A percentile compares a stretch with the other conserved stretches of the same genome.
Evolutionary conservation across 495 filamentous ascomycete genomes (phyloP).

Genomic region (Aspergillus mulundensis): DNA sequence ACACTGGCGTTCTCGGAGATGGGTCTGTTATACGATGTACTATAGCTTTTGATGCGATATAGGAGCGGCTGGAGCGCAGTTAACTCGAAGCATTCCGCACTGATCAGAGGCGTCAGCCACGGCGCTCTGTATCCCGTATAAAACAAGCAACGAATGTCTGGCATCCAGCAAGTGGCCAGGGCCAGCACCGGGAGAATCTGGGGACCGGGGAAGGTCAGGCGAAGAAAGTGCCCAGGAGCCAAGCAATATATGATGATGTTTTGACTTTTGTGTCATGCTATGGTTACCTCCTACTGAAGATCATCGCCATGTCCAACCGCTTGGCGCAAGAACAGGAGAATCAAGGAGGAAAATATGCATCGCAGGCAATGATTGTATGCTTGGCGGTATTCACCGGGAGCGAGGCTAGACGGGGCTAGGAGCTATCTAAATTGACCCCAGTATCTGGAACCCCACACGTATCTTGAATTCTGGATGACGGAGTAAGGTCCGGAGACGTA

Average conservation of each 20-base stretch:
- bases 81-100: slow-evolving; percentile 13
- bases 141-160: not conserved
- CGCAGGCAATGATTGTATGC: not conserved
- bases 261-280: not conserved
- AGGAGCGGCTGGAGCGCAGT: slow-evolving; percentile 23
- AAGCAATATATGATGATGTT: not conserved
- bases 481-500: not conserved
- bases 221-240: not conserved
- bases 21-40: slow-evolving; percentile 22
- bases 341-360: not conserved
- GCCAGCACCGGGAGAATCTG: not conserved
- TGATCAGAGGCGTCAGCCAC: not conserved
- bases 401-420: not conserved
- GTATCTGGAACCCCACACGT: not conserved
- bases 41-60: slow-evolving; percentile 25
- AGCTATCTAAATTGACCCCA: not conserved
- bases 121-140: not conserved
- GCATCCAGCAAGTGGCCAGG: not conserved
- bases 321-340: slow-evolving; percentile 2
- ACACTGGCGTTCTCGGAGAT: slow-evolving; percentile 21
- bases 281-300: not conserved
- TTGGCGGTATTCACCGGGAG: slow-evolving; percentile 1
- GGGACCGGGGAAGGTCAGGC: not conserved
- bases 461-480: not conserved
- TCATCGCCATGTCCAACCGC: not conserved